Conservation (phyloP, 768 basidiomycete species). For the Xerocomus potaroensis region DNA sequence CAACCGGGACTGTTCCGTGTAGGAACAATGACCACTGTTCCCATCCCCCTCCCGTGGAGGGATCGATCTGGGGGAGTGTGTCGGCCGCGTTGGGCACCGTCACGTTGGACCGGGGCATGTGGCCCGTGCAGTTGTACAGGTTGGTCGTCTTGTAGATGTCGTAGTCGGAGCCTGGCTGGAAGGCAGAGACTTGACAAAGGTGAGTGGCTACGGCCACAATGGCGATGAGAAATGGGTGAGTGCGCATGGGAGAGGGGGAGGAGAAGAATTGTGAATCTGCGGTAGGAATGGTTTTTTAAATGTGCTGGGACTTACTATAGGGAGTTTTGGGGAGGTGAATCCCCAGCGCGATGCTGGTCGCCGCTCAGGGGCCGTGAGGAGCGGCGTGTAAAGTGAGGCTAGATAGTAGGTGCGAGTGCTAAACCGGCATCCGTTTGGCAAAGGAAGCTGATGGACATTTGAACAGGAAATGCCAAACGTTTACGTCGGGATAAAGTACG, state of each 20-base stretch:
- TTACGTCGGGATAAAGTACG: no score
- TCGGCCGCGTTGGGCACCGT: slow-evolving; percentile 11
- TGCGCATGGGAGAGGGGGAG: not conserved
- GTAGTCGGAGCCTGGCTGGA: slow-evolving; percentile 14
- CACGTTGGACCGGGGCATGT: slow-evolving; percentile 7
- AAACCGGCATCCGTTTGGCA: no score
- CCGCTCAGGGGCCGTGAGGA: no score
- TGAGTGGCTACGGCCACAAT: not conserved
- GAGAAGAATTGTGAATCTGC: no score
- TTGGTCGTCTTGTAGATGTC: slow-evolving; percentile 8
- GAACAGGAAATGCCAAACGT: no score
- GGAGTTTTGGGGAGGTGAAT: no score
- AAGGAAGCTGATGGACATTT: no score
- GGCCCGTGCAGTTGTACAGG: slow-evolving; percentile 18
- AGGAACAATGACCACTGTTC: slow-evolving; percentile 15
- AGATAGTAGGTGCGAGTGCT: no score
- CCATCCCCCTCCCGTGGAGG: slow-evolving; percentile 3
- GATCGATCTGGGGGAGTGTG: slow-evolving; percentile 13
- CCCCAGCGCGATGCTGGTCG: no score
- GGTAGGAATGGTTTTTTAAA: no score
- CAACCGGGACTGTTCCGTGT: slow-evolving; percentile 8
- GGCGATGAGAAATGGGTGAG: not conserved
- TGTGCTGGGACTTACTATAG: no score
- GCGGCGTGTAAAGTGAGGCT: no score
- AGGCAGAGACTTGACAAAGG: slow-evolving; percentile 1